These are phyloP conservation scores for Hondaea fermentalgiana DNA, from an alignment of 108 stramenopile genomes.

Conservation along the genomic window DNA sequence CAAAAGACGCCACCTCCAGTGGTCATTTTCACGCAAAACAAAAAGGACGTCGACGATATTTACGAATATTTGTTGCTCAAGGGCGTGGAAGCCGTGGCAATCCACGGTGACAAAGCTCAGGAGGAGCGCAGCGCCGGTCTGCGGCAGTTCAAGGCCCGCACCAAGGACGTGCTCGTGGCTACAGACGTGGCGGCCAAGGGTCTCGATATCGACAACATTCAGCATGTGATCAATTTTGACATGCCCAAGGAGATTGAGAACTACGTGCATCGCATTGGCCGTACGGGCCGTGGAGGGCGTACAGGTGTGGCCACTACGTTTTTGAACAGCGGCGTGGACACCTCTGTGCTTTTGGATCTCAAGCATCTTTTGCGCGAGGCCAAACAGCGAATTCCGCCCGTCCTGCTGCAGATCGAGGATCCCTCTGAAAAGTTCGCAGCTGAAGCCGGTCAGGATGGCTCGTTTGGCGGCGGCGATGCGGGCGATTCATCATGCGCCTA, in stretches of 20 bases:
- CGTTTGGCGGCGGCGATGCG: conserved; percentile 45
- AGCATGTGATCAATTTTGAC: conserved; percentile 99
- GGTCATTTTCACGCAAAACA: conserved; percentile 89
- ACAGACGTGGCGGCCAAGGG: conserved; percentile 99
- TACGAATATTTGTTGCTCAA: conserved; percentile 94
- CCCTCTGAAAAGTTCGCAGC: conserved; percentile 59
- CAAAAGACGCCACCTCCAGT: conserved; percentile 98
- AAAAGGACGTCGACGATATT: conserved; percentile 94
- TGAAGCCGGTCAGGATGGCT: neutral
- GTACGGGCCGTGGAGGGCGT: conserved; percentile 96
- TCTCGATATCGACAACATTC: conserved; percentile 91
- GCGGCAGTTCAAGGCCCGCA: conserved; percentile 67
- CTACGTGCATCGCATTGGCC: conserved; percentile 83
- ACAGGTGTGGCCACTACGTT: conserved; percentile 99
- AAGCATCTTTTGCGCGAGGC: conserved; percentile 95
- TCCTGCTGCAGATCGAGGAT: conserved; percentile 91
- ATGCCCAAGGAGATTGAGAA: conserved; percentile 99
- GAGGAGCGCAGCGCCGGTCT: conserved; percentile 95
- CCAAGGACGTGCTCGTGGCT: conserved; percentile 91
- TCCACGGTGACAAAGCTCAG: conserved; percentile 99
- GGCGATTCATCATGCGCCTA: conserved; percentile 66
- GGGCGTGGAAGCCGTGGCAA: conserved; percentile 90
- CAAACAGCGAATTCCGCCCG: conserved; percentile 93
- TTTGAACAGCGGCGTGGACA: conserved; percentile 87
- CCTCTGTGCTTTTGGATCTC: conserved; percentile 83